Conservation (phyloP, 495 filamentous ascomycete species). For the Neurospora sp. region DNA sequence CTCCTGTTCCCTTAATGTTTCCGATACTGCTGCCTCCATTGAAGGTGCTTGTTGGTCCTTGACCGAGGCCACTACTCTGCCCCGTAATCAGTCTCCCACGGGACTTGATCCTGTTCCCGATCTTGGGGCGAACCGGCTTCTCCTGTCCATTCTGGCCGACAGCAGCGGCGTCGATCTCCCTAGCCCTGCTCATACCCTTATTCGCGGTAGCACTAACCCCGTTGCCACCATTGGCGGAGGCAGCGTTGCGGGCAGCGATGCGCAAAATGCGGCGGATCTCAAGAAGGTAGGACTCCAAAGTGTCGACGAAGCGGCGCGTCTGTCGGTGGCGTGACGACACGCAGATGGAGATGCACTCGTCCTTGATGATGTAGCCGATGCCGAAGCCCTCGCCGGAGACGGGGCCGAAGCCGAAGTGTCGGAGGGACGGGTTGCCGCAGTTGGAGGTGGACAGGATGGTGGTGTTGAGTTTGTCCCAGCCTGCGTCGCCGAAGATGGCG, state of each 20-base stretch:
- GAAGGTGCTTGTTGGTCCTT: constrained; percentile 1
- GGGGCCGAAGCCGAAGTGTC: constrained; percentile 94
- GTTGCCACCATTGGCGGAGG: background rate
- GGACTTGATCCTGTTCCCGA: constrained; percentile 34
- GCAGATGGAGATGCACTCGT: constrained; percentile 84
- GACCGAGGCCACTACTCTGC: constrained; percentile 25
- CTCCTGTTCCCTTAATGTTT: constrained; percentile 11
- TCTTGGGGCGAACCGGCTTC: background rate
- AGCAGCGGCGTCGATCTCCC: constrained; percentile 29
- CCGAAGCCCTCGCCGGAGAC: constrained; percentile 93
- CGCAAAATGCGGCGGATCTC: constrained; percentile 80
- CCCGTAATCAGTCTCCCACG: constrained; percentile 48
- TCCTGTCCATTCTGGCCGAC: background rate
- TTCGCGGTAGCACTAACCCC: background rate
- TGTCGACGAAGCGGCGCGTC: constrained; percentile 80
- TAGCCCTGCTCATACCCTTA: constrained; percentile 24
- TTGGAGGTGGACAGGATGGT: constrained; percentile 96
- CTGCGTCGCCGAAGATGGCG: constrained; percentile 72
- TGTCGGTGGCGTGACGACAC: constrained; percentile 87
- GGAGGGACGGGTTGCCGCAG: constrained; percentile 93
- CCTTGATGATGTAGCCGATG: constrained; percentile 98
- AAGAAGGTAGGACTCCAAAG: constrained; percentile 76
- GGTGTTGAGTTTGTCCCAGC: constrained; percentile 92
- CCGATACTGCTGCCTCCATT: background rate
- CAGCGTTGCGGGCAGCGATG: constrained; percentile 45